Conservation (phyloP, 495 filamentous ascomycete genomes). For the Lentithecium fluviatile region DNA sequence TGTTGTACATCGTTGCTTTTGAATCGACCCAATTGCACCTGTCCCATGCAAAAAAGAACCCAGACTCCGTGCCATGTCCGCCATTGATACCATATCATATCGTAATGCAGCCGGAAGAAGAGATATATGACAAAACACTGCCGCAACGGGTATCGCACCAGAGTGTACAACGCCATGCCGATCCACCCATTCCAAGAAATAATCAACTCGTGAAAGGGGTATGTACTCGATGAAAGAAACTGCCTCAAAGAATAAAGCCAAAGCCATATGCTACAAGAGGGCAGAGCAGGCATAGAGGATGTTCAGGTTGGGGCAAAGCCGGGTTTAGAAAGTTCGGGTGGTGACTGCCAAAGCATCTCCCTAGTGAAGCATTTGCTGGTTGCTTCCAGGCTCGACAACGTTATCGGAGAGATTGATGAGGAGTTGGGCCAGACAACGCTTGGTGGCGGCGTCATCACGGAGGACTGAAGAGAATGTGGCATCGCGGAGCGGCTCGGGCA, state of each 20-base stretch:
- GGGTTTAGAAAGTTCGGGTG: too few species aligned
- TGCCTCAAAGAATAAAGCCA: slow-evolving; percentile 4
- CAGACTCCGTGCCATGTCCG: not conserved
- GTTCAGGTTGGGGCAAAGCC: too few species aligned
- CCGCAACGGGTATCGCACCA: slow-evolving; percentile 20
- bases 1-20: slow-evolving; percentile 1
- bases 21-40: not conserved
- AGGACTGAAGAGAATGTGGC: slow-evolving; percentile 96
- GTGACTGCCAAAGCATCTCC: not conserved
- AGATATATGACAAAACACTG: not conserved
- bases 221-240: slow-evolving; percentile 1
- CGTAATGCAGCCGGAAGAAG: not conserved
- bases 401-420: slow-evolving; percentile 96
- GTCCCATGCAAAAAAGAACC: not conserved
- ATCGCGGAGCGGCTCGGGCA: slow-evolving; percentile 93
- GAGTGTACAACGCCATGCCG: slow-evolving; percentile 5
- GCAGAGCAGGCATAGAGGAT: not conserved
- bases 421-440: slow-evolving; percentile 94
- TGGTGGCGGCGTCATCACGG: slow-evolving; percentile 95
- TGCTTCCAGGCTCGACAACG: slow-evolving; percentile 60
- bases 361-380: slow-evolving; percentile 30
- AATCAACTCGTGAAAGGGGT: slow-evolving; percentile 8
- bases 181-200: not conserved
- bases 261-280: not conserved
- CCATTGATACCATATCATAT: not conserved